Conservation (phyloP, 2,329 filamentous ascomycete species). For the Claviceps pazoutovae region DNA sequence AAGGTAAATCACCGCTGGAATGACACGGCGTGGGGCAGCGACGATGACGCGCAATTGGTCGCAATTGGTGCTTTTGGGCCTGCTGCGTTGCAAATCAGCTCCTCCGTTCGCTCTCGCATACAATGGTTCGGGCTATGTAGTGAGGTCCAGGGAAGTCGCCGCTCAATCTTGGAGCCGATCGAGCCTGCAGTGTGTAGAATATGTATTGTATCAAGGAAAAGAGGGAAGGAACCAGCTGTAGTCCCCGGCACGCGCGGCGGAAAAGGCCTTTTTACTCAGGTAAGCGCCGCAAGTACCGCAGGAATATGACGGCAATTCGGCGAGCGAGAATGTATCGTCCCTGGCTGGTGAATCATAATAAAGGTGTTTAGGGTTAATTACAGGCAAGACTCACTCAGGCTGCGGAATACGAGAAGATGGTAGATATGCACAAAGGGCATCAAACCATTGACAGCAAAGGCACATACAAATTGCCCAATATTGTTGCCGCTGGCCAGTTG, state of each 20-base stretch:
- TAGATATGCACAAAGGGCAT: background rate
- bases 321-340: background rate
- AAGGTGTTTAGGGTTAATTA: slow-evolving; percentile 1
- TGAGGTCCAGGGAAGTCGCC: background rate
- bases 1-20: background rate
- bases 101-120: background rate
- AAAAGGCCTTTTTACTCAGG: background rate
- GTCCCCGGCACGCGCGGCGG: background rate
- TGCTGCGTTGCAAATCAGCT: background rate
- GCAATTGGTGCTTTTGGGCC: background rate
- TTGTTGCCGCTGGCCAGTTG: background rate
- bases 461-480: background rate
- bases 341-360: background rate
- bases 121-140: background rate
- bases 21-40: background rate
- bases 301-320: background rate
- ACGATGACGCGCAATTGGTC: background rate
- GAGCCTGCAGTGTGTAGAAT: background rate
- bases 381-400: slow-evolving; percentile 2
- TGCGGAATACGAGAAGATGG: slow-evolving; percentile 4
- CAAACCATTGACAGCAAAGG: background rate
- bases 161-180: background rate
- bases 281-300: background rate
- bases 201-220: background rate
- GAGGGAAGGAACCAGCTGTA: background rate